Evolutionary conservation across 1,139 yeast species (phyloP).

Genomic region (Nakaseomyces delphensis): DNA sequence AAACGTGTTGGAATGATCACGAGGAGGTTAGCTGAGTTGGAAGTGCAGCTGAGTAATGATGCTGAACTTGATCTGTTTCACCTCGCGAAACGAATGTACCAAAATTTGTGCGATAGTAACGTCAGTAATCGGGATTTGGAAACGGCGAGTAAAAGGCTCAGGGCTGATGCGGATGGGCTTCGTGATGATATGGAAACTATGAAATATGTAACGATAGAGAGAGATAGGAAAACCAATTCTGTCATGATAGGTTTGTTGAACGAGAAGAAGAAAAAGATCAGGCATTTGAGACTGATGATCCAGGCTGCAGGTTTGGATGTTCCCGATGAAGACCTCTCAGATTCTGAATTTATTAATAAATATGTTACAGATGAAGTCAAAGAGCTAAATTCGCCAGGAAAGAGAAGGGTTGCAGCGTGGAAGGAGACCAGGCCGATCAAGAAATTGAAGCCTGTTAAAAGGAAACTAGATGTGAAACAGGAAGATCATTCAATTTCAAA

Average conservation of each 20-base stretch:
- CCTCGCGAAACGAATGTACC: conserved; percentile 16
- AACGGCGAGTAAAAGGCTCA: not conserved
- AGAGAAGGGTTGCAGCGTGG: conserved; percentile 11
- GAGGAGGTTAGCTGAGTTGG: conserved; percentile 19
- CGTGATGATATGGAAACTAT: conserved; percentile 11
- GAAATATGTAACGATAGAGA: conserved; percentile 13
- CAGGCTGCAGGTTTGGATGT: conserved; percentile 3
- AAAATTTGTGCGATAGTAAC: conserved; percentile 13
- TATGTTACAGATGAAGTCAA: conserved; percentile 16
- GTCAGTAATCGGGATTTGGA: conserved; percentile 7
- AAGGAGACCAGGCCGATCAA: conserved; percentile 5
- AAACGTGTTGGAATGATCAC: conserved; percentile 14
- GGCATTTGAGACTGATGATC: conserved; percentile 12
- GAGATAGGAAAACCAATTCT: conserved; percentile 20
- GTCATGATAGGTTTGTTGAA: conserved; percentile 21
- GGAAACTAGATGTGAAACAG: conserved; percentile 5
- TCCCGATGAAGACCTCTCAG: conserved; percentile 11
- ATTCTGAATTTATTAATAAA: conserved; percentile 17
- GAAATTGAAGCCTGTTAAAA: conserved; percentile 6
- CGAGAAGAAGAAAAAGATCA: conserved; percentile 24
- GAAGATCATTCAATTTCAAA: conserved; percentile 1
- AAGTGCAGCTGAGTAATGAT: conserved; percentile 8
- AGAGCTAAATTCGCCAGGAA: conserved; percentile 25
- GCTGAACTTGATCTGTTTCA: conserved; percentile 24
- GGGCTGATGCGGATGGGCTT: conserved; percentile 8